Evolutionary conservation across 2,329 filamentous ascomycete genomes (phyloP).

Genomic region (Cadophora sp.): DNA sequence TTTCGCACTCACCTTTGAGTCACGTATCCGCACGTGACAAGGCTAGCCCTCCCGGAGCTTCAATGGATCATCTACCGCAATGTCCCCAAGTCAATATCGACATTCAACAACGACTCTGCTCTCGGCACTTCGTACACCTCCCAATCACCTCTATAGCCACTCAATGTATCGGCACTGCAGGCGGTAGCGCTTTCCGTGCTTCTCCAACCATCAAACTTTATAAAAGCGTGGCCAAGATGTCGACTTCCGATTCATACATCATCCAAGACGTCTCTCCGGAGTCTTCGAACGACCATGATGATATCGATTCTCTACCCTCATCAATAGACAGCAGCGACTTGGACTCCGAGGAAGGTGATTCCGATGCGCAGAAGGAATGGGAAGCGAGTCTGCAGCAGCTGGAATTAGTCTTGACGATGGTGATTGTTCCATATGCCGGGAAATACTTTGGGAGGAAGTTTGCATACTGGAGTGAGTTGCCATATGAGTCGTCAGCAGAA

Average conservation of each 20-base stretch:
- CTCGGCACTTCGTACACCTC: not conserved
- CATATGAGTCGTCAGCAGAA: not conserved
- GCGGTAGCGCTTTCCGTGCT: constrained; percentile 40
- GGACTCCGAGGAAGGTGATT: constrained; percentile 62
- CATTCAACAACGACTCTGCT: not conserved
- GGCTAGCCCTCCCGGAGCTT: not conserved
- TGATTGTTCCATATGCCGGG: constrained; percentile 89
- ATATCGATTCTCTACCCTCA: constrained; percentile 70
- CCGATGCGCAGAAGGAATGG: constrained; percentile 95
- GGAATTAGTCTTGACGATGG: constrained; percentile 91
- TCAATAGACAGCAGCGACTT: constrained; percentile 58
- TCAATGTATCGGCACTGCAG: constrained; percentile 38
- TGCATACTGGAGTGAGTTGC: constrained; percentile 87
- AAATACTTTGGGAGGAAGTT: constrained; percentile 96
- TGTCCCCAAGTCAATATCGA: constrained; percentile 6
- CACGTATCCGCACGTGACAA: constrained; percentile 16
- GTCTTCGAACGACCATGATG: constrained; percentile 63
- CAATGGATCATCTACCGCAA: not conserved
- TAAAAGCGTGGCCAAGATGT: constrained; percentile 35
- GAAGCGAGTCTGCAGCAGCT: constrained; percentile 92
- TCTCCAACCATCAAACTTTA: constrained; percentile 7
- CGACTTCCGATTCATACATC: constrained; percentile 41
- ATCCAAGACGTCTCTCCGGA: constrained; percentile 49
- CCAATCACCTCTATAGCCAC: constrained; percentile 12
- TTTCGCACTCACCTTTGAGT: constrained; percentile 17